These are phyloP conservation scores for Saccharomycopsis malanga DNA, from an alignment of 805 yeast genomes.

Conservation along the genomic window DNA sequence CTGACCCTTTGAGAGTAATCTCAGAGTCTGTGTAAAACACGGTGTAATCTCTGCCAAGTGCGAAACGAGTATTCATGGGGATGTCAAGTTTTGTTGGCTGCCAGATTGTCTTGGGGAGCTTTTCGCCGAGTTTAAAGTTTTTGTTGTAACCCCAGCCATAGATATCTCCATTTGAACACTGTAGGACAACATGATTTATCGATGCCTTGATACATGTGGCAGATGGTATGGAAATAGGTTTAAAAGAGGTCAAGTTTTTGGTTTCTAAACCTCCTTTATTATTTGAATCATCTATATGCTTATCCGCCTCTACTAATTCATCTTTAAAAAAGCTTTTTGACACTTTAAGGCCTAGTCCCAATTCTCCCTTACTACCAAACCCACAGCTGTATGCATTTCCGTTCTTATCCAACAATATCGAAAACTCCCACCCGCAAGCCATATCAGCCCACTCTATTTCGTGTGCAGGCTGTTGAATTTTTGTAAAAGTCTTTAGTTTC, in stretches of 20 bases:
- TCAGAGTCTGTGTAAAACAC: neutral
- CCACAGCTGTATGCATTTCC: conserved; percentile 44
- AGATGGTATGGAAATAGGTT: conserved; percentile 22
- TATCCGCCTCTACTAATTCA: neutral
- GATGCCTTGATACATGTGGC: too few species aligned
- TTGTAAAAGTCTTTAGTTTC: neutral
- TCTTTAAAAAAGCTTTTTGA: conserved; percentile 6
- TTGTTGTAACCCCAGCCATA: conserved; percentile 67
- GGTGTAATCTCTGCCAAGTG: conserved; percentile 12
- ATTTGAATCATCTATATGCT: neutral
- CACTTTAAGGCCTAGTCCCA: conserved; percentile 43
- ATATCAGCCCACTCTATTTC: conserved; percentile 36
- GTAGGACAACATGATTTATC: conserved; percentile 39
- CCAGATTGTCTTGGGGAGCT: conserved; percentile 14
- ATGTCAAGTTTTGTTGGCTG: conserved; percentile 9
- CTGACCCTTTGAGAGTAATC: neutral
- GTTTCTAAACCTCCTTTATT: neutral
- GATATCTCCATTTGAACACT: conserved; percentile 35
- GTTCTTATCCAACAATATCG: conserved; percentile 39
- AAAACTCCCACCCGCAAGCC: conserved; percentile 78
- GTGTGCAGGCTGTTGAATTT: conserved; percentile 10
- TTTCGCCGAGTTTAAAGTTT: conserved; percentile 44
- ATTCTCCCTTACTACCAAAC: conserved; percentile 62
- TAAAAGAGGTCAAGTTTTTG: too few species aligned
- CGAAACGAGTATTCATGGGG: neutral